Conservation (phyloP, 202 grass and related monocot genomes). For the Digitaria exilis region DNA sequence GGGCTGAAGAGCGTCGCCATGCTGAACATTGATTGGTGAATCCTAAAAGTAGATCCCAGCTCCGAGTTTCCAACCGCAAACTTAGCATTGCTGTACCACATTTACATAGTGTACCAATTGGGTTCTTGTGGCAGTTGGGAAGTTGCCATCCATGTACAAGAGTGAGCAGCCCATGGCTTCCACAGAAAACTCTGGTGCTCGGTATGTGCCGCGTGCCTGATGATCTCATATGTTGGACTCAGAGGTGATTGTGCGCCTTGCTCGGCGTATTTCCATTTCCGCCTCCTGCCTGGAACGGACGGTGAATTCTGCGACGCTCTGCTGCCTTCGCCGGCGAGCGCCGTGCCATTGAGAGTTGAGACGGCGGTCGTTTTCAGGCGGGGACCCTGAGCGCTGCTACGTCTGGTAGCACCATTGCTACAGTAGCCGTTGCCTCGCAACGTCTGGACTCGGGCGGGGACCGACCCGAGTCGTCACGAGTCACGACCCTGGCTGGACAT, state of each 20-base stretch:
- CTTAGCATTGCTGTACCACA: neutral
- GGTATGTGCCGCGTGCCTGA: neutral
- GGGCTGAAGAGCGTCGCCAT: conserved; percentile 45
- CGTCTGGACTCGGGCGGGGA: neutral
- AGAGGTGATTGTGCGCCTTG: neutral
- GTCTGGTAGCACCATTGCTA: neutral
- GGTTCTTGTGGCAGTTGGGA: neutral
- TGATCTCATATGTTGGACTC: neutral
- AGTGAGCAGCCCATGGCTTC: neutral
- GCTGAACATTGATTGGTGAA: too few relatives aligned
- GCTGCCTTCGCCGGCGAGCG: neutral
- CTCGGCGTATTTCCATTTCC: neutral
- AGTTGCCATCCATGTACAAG: neutral
- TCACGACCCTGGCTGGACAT: too few relatives aligned
- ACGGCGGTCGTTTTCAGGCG: neutral
- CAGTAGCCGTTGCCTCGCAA: neutral
- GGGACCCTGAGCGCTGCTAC: neutral
- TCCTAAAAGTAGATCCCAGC: neutral
- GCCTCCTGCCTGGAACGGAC: neutral
- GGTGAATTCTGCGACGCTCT: neutral
- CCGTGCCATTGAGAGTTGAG: neutral
- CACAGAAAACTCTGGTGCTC: neutral
- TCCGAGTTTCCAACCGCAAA: neutral
- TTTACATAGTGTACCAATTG: conserved; percentile 1
- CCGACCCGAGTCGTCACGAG: neutral